A percentile compares a stretch with the other conserved stretches of the same genome.
phyloP scores from a whole-genome alignment of 2,329 filamentous ascomycete genomes.

The Colletotrichum sp. region DNA sequence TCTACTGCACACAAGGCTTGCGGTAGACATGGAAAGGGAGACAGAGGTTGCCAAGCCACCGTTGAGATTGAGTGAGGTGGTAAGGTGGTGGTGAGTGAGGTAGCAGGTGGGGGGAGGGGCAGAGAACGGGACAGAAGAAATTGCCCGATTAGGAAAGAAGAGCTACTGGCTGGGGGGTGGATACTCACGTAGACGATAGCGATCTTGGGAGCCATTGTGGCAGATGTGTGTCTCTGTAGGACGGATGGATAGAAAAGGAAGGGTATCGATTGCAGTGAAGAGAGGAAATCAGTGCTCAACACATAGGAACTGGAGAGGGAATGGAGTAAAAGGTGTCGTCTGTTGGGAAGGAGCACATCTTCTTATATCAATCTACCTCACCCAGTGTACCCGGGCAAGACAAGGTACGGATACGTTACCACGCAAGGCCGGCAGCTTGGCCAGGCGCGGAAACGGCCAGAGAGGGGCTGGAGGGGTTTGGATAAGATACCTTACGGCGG shows the following conservation, averaged over 20 bases:
- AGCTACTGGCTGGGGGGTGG: background rate
- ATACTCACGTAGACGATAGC: constrained; percentile 84
- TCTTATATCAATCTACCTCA: background rate
- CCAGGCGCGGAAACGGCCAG: background rate
- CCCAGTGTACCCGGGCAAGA: background rate
- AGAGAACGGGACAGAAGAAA: constrained; percentile 2
- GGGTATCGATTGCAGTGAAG: background rate
- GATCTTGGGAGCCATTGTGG: constrained; percentile 85
- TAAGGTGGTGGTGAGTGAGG: background rate
- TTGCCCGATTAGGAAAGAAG: constrained; percentile 13
- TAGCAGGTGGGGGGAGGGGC: background rate
- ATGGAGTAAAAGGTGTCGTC: background rate
- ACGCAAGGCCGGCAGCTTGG: background rate
- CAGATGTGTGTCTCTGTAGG: constrained; percentile 18
- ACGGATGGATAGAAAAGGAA: background rate
- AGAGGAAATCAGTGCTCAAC: background rate
- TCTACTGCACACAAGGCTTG: background rate
- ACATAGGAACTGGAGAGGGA: background rate
- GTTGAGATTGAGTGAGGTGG: background rate
- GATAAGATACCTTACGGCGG: background rate
- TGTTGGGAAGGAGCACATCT: background rate
- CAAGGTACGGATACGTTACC: background rate
- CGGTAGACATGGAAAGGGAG: background rate
- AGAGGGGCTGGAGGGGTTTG: background rate
- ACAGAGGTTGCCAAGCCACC: background rate